Evolutionary conservation across 768 basidiomycete species (phyloP).

Genomic region (Ramaria rubella): DNA sequence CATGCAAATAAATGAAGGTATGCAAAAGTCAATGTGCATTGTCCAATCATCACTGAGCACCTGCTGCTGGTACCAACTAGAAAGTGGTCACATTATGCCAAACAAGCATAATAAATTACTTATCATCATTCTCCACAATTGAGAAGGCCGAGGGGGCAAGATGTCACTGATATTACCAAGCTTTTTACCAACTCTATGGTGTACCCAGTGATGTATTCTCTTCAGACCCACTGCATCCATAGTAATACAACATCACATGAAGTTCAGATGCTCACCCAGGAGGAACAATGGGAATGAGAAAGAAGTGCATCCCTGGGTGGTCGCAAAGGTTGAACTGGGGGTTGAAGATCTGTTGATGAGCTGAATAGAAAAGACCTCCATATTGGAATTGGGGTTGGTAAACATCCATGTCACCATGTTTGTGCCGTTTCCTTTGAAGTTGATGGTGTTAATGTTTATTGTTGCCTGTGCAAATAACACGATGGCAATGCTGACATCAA

Average conservation of each 20-base stretch:
- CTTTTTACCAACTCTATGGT: not conserved
- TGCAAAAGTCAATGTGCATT: no score
- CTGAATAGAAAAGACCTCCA: not conserved
- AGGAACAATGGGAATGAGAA: not conserved
- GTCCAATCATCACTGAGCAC: no score
- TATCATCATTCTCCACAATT: slow-evolving; percentile 2
- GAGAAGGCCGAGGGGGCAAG: not conserved
- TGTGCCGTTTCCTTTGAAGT: not conserved
- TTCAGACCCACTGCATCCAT: not conserved
- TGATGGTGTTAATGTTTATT: not conserved
- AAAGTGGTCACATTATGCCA: not conserved
- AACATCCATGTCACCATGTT: slow-evolving; percentile 4
- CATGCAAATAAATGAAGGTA: no score
- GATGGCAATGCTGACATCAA: not conserved
- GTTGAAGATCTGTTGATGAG: not conserved
- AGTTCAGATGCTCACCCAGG: not conserved
- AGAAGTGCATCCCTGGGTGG: not conserved
- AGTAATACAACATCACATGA: no score
- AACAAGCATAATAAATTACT: no score
- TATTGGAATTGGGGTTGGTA: not conserved
- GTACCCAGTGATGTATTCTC: not conserved
- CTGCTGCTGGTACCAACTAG: not conserved
- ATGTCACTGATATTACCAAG: slow-evolving; percentile 2
- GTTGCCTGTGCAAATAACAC: slow-evolving; percentile 6
- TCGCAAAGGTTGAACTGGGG: not conserved